Evolutionary conservation across 108 stramenopile species (phyloP), one percentile per base, ranked within the genome.

Genomic region (Cyclotella cryptica): DNA sequence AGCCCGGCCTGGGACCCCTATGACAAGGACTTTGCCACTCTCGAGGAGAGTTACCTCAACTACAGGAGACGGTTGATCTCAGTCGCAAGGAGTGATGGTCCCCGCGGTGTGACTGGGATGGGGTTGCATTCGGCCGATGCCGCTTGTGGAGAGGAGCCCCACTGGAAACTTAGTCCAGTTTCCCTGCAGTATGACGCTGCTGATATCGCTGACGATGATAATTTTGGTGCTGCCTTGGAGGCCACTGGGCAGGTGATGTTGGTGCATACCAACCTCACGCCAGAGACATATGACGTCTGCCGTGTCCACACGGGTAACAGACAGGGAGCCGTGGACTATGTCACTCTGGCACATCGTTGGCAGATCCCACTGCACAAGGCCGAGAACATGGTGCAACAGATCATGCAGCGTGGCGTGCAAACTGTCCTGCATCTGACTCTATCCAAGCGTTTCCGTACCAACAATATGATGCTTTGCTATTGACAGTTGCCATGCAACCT

Each of bases 371-470:
- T 35, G 4, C 4, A 35, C 35, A 35, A 35, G 35, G 6, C 4
- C 2, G 6, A 35, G 35, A 35, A 35, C 35, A 35, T 6, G 6
- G 35, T 35, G 35, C 2, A 6, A 35, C 35, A 35, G 2, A 35
- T 6, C 35, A 35, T n/a, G n/a, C 35, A 6, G 6, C 6, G 35
- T 2, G 35, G 6, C 35, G 6, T 17, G 7, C 62, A 71, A 0
- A 57, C 35, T 42, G 39, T 79, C 52, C 10, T 79, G 15, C 40
- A 81, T 24, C 64, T 67, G 0, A 74, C 53, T 1, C 53, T 77
- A 9, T 41, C 45, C 7, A 80, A 57, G 19, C 26, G 80, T 9
- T 74, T 66, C 53, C 49, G 45, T 8, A 73, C 67, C 12, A 76
- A 54, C 28, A 60, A 49, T 35, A 2, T 6, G 6, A 35, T 35